Evolutionary conservation across 1,284 basidiomycete genomes (phyloP).

Genomic region (Neonothopanus nambi): DNA sequence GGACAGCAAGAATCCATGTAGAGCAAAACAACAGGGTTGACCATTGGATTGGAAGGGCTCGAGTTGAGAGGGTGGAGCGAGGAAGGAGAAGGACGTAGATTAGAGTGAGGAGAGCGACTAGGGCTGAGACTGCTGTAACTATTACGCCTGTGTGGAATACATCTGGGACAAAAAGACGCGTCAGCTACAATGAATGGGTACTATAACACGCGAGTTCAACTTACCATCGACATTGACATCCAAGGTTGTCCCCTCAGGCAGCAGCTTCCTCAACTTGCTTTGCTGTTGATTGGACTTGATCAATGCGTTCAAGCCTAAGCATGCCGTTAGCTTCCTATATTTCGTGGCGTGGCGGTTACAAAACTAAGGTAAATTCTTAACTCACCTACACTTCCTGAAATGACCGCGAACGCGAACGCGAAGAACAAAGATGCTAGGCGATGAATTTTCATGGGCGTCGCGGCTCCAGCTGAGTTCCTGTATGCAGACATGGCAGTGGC

Average conservation of each 20-base stretch:
- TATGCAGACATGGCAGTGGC: too few species aligned
- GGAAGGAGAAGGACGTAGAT: constrained; percentile 31
- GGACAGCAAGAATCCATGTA: constrained; percentile 51
- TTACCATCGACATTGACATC: constrained; percentile 35
- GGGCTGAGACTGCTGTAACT: constrained; percentile 42
- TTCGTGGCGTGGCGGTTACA: too few species aligned
- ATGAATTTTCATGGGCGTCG: too few species aligned
- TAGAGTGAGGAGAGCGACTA: constrained; percentile 42
- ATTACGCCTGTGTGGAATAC: constrained; percentile 46
- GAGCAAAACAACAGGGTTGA: constrained; percentile 44
- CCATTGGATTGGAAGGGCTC: constrained; percentile 37
- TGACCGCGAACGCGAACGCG: constrained; percentile 28
- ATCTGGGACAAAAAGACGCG: constrained; percentile 33
- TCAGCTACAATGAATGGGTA: too few species aligned
- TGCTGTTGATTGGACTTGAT: constrained; percentile 41
- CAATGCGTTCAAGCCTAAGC: constrained; percentile 39
- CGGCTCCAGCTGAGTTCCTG: too few species aligned
- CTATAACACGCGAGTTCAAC: background rate
- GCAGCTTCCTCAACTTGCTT: constrained; percentile 27
- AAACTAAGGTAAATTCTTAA: too few species aligned
- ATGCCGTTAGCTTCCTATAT: too few species aligned
- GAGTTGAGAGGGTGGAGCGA: constrained; percentile 25
- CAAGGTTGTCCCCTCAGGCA: constrained; percentile 29
- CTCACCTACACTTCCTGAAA: constrained; percentile 25
- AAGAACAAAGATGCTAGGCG: constrained; percentile 25